Evolutionary conservation across 1,139 yeast genomes (phyloP), one percentile per base, ranked within the genome.

Genomic region (Geotrichum histeridarum): DNA sequence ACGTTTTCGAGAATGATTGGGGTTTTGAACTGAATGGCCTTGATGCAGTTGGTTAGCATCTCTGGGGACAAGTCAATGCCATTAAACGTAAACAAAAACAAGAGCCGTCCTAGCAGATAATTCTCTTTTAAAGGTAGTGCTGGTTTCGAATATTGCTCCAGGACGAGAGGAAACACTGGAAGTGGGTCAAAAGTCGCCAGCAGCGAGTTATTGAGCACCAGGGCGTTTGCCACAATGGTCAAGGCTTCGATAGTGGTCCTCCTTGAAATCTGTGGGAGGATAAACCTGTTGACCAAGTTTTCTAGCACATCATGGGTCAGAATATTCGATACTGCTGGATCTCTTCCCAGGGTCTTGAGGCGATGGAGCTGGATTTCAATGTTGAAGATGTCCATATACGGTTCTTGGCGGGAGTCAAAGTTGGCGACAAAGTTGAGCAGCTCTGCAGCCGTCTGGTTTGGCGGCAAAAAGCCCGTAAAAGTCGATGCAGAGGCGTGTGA

Each of bases 161-260:
- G 36, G n/a, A 59, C 60, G 33, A 32, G 57, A 9, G 22, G 15
- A 35, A 38, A 53, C 37, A 12, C 43, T 12, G 41, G 30, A 8
- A 22, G 31, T 2, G 55, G 60, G 38, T 61, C 59, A 42, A 56
- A 61, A 8, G 37, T n/a, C 5, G 51, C 48, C 32, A 61, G 54
- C 27, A 60, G 48, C n/a, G 27, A 11, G 31, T 50, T 48, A 54
- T 61, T 58, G 36, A 62, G 56, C 18, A 63, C 54, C 36, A 63
- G 50, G 6, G 60, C 63, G 50, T 63, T 63, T 32, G 67, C 65
- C 9, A 63, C 50, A 8, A 63, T 58, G 1, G 67, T 62, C 42
- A 61, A 59, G 2, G 61, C 57, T 42, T 62, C 64, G 27, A 38
- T 38, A 31, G 54, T 43, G 14, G 57, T 47, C 18, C 48, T 37